Base-by-base conservation (phyloP, 345 rosid genomes). In the Tarenaya hassleriana region DNA sequence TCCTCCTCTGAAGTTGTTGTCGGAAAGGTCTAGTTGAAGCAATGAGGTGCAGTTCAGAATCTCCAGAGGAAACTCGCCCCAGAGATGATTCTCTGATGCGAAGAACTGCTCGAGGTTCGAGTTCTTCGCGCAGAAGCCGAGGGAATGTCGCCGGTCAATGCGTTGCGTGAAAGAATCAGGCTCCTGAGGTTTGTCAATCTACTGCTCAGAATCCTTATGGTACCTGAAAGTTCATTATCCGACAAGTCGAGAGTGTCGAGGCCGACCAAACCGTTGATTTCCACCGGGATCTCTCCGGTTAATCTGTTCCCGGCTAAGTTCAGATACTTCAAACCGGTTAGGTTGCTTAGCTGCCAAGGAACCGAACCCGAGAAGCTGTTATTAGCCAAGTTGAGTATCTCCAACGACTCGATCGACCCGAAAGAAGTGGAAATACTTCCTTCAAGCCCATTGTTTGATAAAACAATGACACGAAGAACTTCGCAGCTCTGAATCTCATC, bases 341-440 rank as follows among this genome's bases (percentile, higher is more conserved):
- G 75, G 42, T 50, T 69, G 21, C 89, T 64, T 57, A 91, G 57
- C 61, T 80, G 81, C 6, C 63, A 51, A 32, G 96, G 96, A 46
- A 91, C 62, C 31, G 68, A 42, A 3, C 96, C 84, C 1, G 89
- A 68, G 46, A 91, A 64, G 60, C 78, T 74, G 82, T 87, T 91
- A 54, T 82, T 81, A 10, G 74, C 89, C 76, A 87, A 48, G 68
- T 84, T 87, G 53, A 91, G 50, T 50, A 48, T 62, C 35, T 70
- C 77, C 40, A 91, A 77, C 7, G 72, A 68, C 53, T 46, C 57
- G 29, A 91, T 79, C 56, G 38, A 73, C 54, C 84, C 81, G 27
- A 82, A 34, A 21, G 78, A 74, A 43, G 76, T 35, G 43, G 83
- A 85, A 47, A 90, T 67, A 9, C 68, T 60, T 21, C 94, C 97